Evolutionary conservation across 106 monocot species (phyloP).

Genomic region (Gastrodia elata): DNA sequence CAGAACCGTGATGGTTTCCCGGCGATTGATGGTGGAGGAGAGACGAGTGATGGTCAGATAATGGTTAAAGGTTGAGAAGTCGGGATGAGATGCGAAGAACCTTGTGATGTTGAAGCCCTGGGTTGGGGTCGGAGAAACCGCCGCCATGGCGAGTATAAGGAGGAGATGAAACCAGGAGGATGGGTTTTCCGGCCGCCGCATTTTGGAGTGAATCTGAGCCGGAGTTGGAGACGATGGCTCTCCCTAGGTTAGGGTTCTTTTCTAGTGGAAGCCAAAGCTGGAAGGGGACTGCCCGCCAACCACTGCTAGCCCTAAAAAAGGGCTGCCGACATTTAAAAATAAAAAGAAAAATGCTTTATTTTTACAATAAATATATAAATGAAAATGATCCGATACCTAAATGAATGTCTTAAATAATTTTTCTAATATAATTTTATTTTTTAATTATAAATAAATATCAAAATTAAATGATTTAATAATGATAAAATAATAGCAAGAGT

Average conservation of each 20-base stretch:
- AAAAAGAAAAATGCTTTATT: too few species aligned
- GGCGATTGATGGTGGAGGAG: conserved; percentile 42
- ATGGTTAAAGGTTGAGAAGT: conserved; percentile 77
- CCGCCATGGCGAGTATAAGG: too few species aligned
- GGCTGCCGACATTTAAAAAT: too few species aligned
- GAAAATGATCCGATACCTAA: too few species aligned
- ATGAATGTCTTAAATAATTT: neutral
- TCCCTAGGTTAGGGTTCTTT: neutral
- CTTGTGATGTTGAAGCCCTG: conserved; percentile 48
- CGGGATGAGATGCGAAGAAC: conserved; percentile 43
- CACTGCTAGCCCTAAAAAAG: too few species aligned
- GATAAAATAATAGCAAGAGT: too few species aligned
- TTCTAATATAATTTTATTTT: neutral
- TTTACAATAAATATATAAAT: too few species aligned
- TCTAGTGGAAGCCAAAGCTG: neutral
- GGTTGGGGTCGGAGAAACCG: neutral
- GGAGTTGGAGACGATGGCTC: too few species aligned
- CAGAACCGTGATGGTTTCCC: conserved; percentile 52
- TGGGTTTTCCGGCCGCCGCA: neutral
- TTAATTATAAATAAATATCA: neutral
- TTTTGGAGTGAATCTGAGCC: neutral
- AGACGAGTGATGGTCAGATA: conserved; percentile 55
- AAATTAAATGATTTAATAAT: neutral
- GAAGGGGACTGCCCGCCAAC: too few species aligned
- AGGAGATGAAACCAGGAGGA: neutral